Base-by-base conservation (phyloP, 176 grass and related monocot genomes). In the Eleusine coracana region DNA sequence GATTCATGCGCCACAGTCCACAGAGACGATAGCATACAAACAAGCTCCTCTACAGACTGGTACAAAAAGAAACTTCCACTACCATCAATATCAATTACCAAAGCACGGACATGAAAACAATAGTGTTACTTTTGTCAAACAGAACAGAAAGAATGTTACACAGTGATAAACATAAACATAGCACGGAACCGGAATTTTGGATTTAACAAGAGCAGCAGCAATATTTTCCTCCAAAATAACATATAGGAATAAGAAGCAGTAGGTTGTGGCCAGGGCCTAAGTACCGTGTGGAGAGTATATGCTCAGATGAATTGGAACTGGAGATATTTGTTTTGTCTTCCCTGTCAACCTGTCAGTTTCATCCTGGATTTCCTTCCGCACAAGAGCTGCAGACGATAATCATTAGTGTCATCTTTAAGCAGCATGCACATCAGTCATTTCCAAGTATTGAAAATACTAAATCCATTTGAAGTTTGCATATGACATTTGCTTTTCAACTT, bases 241-340 rank as follows among this genome's bases (percentile, higher is more conserved):
- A 23, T 68, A n/a, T 16, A 18, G 46, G 23, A 48, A 12, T 29
- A 78, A 80, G 9, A 15, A 77, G 8, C 31, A 29, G 7, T 58
- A 82, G 46, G 16, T 66, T 66, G 60, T 65, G 64, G 8, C 37
- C 18, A 83, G 37, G 46, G 50, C 70, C 14, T 63, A 29, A 74
- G 50, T 87, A 91, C 96, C 91, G 37, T 93, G 74, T 78, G 96
- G 93, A 75, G 89, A 99, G 66, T 92, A 99, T 82, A 99, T 99
- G 83, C 96, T 96, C 60, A 99, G 89, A 90, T 99, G 96, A 90
- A 99, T 96, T n/a, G 93, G 96, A 92, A 99, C 89, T 37, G 82
- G 64, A 84, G 91, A 99, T 76, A 99, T 92, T 76, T 99, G 96
- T 72, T 99, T 99, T 40, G 87, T 78, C 78, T 84, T 96, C 80